Percentiles rank a stretch among this genome's conserved stretches.
Conservation (phyloP, 495 filamentous ascomycete genomes). For the Jackrogersella minutella region DNA sequence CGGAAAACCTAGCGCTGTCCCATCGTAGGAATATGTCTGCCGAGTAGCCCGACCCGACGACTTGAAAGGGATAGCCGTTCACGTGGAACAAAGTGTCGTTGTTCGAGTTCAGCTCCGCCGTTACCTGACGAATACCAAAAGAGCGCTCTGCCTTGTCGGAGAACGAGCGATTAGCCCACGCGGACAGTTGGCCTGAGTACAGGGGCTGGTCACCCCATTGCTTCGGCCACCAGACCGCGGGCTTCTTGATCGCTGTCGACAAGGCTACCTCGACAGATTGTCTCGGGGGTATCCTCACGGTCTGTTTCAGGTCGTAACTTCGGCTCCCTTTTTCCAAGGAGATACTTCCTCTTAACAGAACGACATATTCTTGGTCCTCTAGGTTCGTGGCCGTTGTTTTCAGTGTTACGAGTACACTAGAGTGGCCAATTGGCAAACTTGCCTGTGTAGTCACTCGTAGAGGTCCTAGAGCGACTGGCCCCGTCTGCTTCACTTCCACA, state of each 20-base stretch:
- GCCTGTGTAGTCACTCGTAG: constrained; percentile 59
- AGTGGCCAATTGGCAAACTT: constrained; percentile 35
- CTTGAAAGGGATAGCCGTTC: constrained; percentile 65
- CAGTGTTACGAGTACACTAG: constrained; percentile 54
- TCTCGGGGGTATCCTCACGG: constrained; percentile 49
- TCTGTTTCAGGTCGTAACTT: constrained; percentile 38
- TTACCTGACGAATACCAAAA: constrained; percentile 67
- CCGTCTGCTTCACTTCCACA: constrained; percentile 66
- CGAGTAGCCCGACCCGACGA: constrained; percentile 67
- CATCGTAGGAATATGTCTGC: constrained; percentile 70
- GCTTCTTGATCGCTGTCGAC: constrained; percentile 46
- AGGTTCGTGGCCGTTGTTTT: constrained; percentile 61
- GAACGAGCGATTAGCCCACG: constrained; percentile 43
- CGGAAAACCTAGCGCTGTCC: constrained; percentile 51
- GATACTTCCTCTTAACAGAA: constrained; percentile 53
- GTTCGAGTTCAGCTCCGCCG: constrained; percentile 56
- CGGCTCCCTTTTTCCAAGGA: constrained; percentile 32
- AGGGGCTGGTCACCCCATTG: constrained; percentile 59
- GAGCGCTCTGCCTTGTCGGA: constrained; percentile 53
- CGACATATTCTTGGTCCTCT: constrained; percentile 47
- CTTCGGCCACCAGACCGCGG: constrained; percentile 59
- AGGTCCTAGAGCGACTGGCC: constrained; percentile 59
- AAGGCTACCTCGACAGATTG: constrained; percentile 52
- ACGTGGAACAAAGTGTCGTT: constrained; percentile 65
- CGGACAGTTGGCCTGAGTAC: constrained; percentile 51